Conservation (phyloP, 2,329 filamentous ascomycete species). For the Cladosporium cucumerinum region DNA sequence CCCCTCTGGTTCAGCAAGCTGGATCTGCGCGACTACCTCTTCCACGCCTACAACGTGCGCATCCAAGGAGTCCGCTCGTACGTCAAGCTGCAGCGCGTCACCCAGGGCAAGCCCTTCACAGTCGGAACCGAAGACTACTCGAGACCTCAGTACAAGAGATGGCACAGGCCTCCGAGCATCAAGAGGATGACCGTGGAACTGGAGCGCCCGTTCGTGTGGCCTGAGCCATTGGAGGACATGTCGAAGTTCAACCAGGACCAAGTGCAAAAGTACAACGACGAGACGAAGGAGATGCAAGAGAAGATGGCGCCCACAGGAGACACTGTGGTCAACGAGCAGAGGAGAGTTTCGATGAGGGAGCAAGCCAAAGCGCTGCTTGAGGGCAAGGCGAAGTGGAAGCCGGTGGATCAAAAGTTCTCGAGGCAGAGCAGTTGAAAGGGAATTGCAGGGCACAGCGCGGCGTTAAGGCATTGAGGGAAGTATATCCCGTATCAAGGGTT, state of each 20-base stretch:
- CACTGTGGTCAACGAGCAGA: slow-evolving; percentile 39
- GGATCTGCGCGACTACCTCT: slow-evolving; percentile 92
- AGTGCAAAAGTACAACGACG: slow-evolving; percentile 28
- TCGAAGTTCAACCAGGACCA: slow-evolving; percentile 46
- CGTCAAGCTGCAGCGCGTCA: slow-evolving; percentile 66
- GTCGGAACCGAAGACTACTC: slow-evolving; percentile 6
- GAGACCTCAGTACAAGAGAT: slow-evolving; percentile 42
- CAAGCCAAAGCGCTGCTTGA: slow-evolving; percentile 62
- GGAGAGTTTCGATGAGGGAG: slow-evolving; percentile 48
- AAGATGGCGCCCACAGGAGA: slow-evolving; percentile 34
- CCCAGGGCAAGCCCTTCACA: slow-evolving; percentile 44
- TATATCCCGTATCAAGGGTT: slow-evolving; percentile 7
- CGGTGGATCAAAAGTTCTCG: slow-evolving; percentile 15
- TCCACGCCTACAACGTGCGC: slow-evolving; percentile 76
- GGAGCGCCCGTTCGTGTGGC: slow-evolving; percentile 83
- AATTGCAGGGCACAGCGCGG: slow-evolving; percentile 11
- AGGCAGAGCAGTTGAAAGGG: neutral
- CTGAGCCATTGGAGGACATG: slow-evolving; percentile 57
- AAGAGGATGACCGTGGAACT: slow-evolving; percentile 98
- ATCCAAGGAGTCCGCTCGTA: slow-evolving; percentile 72
- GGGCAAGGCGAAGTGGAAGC: slow-evolving; percentile 60
- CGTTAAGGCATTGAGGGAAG: slow-evolving; percentile 13
- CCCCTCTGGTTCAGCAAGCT: slow-evolving; percentile 93
- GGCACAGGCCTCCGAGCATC: slow-evolving; percentile 66
- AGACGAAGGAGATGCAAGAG: slow-evolving; percentile 40